Evolutionary conservation across 371 early-diverging fungal species (phyloP).

Genomic region (Syncephalis fuscata): DNA sequence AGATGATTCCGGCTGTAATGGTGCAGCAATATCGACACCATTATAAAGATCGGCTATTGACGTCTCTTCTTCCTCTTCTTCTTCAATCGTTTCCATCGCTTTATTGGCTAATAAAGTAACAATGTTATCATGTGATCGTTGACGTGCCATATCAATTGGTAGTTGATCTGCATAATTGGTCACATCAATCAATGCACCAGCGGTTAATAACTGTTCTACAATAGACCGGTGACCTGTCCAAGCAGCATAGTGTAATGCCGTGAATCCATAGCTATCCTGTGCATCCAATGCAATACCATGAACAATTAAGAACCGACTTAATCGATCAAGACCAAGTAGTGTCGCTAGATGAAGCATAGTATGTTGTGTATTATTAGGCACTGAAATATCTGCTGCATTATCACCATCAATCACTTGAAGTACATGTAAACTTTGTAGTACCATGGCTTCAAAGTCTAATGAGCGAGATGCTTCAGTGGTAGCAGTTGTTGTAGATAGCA

Average conservation of each 20-base stretch:
- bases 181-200: constrained; percentile 1
- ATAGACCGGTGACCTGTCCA: constrained; percentile 29
- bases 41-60: neutral
- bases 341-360: constrained; percentile 28
- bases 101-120: constrained; percentile 1
- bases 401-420: constrained; percentile 2
- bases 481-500: too few species aligned
- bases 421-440: constrained; percentile 4
- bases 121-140: constrained; percentile 3
- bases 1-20: too few species aligned
- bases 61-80: constrained; percentile 3
- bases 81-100: constrained; percentile 2
- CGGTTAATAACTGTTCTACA: constrained; percentile 9
- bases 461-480: too few species aligned
- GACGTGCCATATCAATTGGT: constrained; percentile 3
- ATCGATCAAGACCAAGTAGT: constrained; percentile 18
- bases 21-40: too few species aligned
- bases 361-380: constrained; percentile 22
- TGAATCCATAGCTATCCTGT: constrained; percentile 27
- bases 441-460: constrained; percentile 4
- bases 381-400: constrained; percentile 9
- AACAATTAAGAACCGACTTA: constrained; percentile 15
- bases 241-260: constrained; percentile 35
- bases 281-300: constrained; percentile 19
- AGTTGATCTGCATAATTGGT: constrained; percentile 2